Base-by-base conservation (phyloP, 75 land plant genomes). In the Pinus tabuliformis region DNA sequence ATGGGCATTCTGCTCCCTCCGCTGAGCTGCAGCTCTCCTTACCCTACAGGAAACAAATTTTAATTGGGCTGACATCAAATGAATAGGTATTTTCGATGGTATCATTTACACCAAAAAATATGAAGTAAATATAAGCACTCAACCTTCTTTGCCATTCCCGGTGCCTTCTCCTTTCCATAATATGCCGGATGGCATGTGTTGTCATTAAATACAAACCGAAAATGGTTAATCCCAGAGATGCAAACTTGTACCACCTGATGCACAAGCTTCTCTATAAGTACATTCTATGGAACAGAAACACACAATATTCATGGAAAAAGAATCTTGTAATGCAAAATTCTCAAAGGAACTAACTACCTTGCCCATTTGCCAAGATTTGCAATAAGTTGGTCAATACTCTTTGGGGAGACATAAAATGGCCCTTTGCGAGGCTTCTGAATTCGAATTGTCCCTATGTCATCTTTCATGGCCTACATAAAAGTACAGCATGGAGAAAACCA, bases 401-500 rank as follows among this genome's bases (percentile, higher is more conserved):
- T 95, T 3, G 93, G 91, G 4, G 98, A 91, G 5, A 91, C 99
- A 87, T 97, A 97, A 82, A 97, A 97, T 57, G 99, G 99, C 15
- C 99, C 99, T 81, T 91, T 91, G 57, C 89, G 83, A 1, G 99
- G 99, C 62, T 78, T 81, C 72, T 97, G 99, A 72, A 97, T 95
- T 24, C 96, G 84, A 24, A 97, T 59, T 62, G 89, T 87, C 42
- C 98, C 99, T 62, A 88, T 66, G 77, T 97, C 98, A 86, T 97
- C 98, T 83, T 91, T 90, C 14, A 91, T 92, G 80, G 94, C 99
- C 98, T 95, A 78, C 6, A 59, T 62, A n/a, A 26, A 62, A 30
- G 58, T 49, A 68, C 45, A 20, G n/a, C 1, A 20, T 6, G 36
- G 42, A 28, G 39, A 30, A 36, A 68, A 42, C n/a, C 36, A 68